Evolutionary conservation across 768 basidiomycete species (phyloP), one percentile per base, ranked within the genome.

Genomic region (Floccularia luteovirens): DNA sequence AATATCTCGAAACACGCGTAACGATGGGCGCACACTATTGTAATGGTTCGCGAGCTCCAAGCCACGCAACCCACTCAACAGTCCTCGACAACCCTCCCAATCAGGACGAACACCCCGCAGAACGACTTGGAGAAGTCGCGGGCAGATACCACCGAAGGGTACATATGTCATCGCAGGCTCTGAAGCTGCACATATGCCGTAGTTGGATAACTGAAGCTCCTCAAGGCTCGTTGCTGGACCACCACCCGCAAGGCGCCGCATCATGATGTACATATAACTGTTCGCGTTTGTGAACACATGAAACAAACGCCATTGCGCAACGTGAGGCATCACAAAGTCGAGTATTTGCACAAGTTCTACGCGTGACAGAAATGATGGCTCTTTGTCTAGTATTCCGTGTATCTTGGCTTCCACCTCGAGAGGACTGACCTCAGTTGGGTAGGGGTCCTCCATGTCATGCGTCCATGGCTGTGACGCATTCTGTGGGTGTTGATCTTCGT

Each of bases 61-160:
- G 12, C 73, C 67, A 17, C 47, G 51, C 21, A 87, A 59, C 11
- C 63, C 66, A 13, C 50, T 45, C 19, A 82, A 61, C 47, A 75
- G 64, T 7, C 56, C 42, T 16, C 66, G 52, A 12, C 67, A 61
- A 24, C 64, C 60, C 21, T 68, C 62, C 85, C 85, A 88, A 42
- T 78, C 69, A 24, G 87, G 55, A 45, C 83, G 83, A 3, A 85
- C 77, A 28, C 82, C 83, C 77, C 79, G 82, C 20, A 88, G 62
- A 6, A 62, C 61, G 25, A 75, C 56, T 3, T 58, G 49, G 14
- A 54, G 58, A 11, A 88, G 60, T 5, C 61, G 66, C 1, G 85
- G 85, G 12, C 67, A 67, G 20, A 70, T 67, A 2, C 73, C 66
- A 39, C 74, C 64, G 49, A 86, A 78, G 13, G 74, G 64, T 8